Percentiles rank a stretch among this genome's conserved stretches.
These are phyloP conservation scores for Acacia pycnantha DNA, from an alignment of 331 rosid genomes.

Conservation along the genomic window DNA sequence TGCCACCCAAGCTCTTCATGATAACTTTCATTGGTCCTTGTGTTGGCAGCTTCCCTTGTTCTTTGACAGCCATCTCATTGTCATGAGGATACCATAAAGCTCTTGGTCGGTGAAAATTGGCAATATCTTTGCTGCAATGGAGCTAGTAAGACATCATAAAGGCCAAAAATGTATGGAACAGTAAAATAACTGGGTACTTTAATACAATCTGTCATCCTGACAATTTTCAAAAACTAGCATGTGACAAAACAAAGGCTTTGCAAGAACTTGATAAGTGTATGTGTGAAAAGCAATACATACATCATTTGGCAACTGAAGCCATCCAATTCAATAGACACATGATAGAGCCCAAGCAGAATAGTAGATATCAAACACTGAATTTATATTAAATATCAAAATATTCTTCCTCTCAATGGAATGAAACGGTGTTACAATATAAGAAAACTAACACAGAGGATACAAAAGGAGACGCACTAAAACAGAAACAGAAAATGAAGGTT, in stretches of 20 bases:
- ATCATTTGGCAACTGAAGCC: background rate
- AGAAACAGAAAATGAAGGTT: background rate
- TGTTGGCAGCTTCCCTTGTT: slow-evolving; percentile 76
- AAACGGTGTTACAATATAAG: background rate
- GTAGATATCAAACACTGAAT: background rate
- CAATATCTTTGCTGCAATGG: slow-evolving; percentile 84
- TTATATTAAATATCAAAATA: background rate
- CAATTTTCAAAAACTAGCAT: slow-evolving; percentile 1
- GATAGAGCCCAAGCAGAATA: background rate
- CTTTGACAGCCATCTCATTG: slow-evolving; percentile 75
- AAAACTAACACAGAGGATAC: background rate
- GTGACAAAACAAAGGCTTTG: slow-evolving; percentile 18
- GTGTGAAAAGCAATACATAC: slow-evolving; percentile 6
- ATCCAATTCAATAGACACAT: background rate
- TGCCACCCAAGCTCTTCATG: slow-evolving; percentile 94
- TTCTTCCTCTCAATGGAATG: background rate
- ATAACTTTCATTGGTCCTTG: slow-evolving; percentile 83
- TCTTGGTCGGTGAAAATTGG: slow-evolving; percentile 96
- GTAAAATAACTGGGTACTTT: background rate
- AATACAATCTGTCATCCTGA: background rate
- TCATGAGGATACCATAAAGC: slow-evolving; percentile 98
- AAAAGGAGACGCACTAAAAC: background rate
- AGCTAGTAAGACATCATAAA: slow-evolving; percentile 28
- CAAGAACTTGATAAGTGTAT: slow-evolving; percentile 15
- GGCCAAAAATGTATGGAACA: slow-evolving; percentile 14